These are phyloP conservation scores for Alternaria infectoria DNA, from an alignment of 2,329 filamentous ascomycete genomes.

Conservation along the genomic window DNA sequence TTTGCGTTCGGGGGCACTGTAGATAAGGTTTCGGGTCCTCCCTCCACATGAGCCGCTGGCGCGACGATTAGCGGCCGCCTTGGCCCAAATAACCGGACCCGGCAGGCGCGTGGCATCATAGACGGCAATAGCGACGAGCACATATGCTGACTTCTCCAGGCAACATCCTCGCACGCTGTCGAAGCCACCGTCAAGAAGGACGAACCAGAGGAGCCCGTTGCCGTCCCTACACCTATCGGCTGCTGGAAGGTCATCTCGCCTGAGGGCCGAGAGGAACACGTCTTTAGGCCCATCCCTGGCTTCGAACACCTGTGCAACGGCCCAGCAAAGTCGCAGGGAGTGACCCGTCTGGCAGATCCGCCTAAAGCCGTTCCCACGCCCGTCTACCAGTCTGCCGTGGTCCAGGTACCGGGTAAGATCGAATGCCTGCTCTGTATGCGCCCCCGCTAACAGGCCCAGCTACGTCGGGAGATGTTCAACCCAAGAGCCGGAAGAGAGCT, in stretches of 20 bases:
- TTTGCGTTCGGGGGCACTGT: slow-evolving; percentile 4
- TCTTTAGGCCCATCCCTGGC: slow-evolving; percentile 29
- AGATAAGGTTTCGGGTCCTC: slow-evolving; percentile 17
- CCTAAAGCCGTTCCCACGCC: not conserved
- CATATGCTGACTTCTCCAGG: slow-evolving; percentile 4
- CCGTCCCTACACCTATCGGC: slow-evolving; percentile 27
- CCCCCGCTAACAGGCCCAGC: slow-evolving; percentile 13
- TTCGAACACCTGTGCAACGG: slow-evolving; percentile 34
- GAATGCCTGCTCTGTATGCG: not conserved
- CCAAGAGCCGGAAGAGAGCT: slow-evolving; percentile 21
- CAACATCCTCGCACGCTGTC: not conserved
- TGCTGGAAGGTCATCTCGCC: slow-evolving; percentile 26
- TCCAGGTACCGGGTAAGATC: slow-evolving; percentile 14
- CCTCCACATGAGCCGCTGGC: not conserved
- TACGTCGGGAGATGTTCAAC: not conserved
- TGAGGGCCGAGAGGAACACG: slow-evolving; percentile 27
- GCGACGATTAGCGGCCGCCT: not conserved
- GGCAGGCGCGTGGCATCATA: not conserved
- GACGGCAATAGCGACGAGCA: not conserved
- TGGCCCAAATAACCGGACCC: slow-evolving; percentile 5
- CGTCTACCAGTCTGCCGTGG: not conserved
- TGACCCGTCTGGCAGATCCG: not conserved
- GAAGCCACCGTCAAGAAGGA: not conserved
- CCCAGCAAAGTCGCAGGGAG: not conserved
- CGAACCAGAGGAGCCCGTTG: slow-evolving; percentile 1